phyloP scores from a whole-genome alignment of 805 yeast species.

The Cyberlindnera mrakii region DNA sequence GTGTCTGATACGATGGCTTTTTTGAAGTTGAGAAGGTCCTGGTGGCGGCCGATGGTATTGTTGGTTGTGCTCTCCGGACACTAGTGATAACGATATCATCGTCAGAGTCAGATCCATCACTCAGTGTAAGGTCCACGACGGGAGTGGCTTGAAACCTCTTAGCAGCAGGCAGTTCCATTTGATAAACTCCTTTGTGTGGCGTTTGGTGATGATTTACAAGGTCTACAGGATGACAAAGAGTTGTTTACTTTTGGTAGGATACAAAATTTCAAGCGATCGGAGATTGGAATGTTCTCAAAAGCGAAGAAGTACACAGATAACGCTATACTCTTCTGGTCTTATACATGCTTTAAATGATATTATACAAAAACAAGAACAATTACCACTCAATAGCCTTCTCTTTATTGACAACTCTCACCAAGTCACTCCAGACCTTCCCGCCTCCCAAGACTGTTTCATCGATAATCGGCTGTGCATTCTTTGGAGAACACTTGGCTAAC shows the following conservation, averaged over 20 bases:
- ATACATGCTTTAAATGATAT: neutral
- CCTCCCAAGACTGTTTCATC: constrained; percentile 67
- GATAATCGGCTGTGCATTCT: constrained; percentile 64
- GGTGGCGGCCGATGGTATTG: neutral
- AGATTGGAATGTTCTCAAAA: too few relatives aligned
- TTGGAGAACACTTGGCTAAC: constrained; percentile 83
- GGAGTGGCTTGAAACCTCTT: constrained; percentile 7
- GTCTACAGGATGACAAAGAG: neutral
- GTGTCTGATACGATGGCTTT: neutral
- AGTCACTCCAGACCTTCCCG: constrained; percentile 64
- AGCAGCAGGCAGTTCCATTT: constrained; percentile 2
- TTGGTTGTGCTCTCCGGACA: constrained; percentile 8
- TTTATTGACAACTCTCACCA: constrained; percentile 56
- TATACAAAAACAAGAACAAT: neutral
- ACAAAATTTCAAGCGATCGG: neutral
- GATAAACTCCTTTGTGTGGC: too few relatives aligned
- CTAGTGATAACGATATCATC: constrained; percentile 20
- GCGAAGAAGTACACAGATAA: too few relatives aligned
- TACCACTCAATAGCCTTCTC: constrained; percentile 49
- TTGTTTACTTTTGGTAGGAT: constrained; percentile 2
- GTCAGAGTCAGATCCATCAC: constrained; percentile 10
- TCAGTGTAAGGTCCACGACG: constrained; percentile 15
- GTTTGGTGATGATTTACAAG: too few relatives aligned
- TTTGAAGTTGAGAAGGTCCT: neutral
- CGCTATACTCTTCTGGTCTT: too few relatives aligned